phyloP scores from a whole-genome alignment of 441 rosid species.

The Populus trichocarpa region DNA sequence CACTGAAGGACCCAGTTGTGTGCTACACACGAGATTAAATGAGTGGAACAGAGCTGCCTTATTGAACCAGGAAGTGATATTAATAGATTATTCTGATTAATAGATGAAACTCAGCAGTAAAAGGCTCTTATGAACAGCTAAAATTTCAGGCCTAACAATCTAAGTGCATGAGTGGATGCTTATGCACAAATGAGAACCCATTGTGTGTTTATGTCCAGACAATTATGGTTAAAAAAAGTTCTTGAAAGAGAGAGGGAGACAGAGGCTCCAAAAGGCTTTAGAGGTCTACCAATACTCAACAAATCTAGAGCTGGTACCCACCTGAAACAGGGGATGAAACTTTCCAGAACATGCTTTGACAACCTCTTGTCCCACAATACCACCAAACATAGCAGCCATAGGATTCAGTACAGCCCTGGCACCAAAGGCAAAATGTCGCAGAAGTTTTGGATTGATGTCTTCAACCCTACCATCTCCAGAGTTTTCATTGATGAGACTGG shows the following conservation, averaged over 20 bases:
- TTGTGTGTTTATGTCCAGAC: background rate
- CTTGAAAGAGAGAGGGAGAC: no score
- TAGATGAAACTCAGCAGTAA: background rate
- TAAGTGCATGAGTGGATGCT: background rate
- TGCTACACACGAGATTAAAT: background rate
- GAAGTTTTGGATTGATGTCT: constrained; percentile 59
- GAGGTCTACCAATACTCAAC: background rate
- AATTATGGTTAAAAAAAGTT: background rate
- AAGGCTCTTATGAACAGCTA: background rate
- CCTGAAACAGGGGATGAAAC: constrained; percentile 93
- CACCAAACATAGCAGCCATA: constrained; percentile 98
- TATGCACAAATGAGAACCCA: background rate
- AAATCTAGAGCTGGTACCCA: constrained; percentile 3
- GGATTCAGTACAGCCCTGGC: constrained; percentile 89
- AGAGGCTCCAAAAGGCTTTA: background rate
- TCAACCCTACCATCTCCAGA: constrained; percentile 60
- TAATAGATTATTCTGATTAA: background rate
- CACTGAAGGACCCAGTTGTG: background rate
- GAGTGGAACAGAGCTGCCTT: background rate
- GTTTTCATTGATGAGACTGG: constrained; percentile 47
- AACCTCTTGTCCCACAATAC: constrained; percentile 94
- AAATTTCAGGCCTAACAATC: background rate
- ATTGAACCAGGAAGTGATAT: background rate
- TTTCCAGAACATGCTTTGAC: constrained; percentile 95
- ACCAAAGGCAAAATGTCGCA: constrained; percentile 79